Evolutionary conservation across 116 monocot species (phyloP), one percentile per base, ranked within the genome.

Genomic region (Iris pallida): DNA sequence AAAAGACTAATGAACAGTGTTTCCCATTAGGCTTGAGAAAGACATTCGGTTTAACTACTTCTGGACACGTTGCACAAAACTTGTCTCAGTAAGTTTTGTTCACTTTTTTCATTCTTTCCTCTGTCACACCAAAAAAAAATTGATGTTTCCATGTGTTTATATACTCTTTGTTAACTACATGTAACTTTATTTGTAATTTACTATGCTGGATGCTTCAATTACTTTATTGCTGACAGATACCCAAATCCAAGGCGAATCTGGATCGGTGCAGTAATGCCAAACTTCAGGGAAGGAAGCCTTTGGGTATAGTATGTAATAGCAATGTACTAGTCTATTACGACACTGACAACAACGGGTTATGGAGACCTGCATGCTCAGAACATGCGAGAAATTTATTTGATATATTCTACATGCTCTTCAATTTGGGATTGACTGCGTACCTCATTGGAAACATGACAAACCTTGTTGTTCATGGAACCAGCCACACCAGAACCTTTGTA

Each of bases 361-460:
- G 90, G 93, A 13, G 90, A 93, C 55, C 68, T 90, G 56, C 90
- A 94, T 76, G 87, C 86, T 40, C 80, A 78, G 61, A 94, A 94
- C 59, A 13, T 82, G 63, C 59, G 68, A 76, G 90, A 94, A 67
- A 94, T 89, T 56, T 86, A 14, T 87, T 85, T 72, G 80, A 73
- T 30, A 80, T 80, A 41, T 75, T 84, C 47, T 94, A 82, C 72
- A 89, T 94, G 93, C 59, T 94, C 8, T 94, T 94, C 71, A 90
- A 94, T 72, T 52, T 94, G 78, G 90, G 84, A 8, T 69, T 94
- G 47, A 86, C 90, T 30, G 80, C 93, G 55, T 90, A 94, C 65
- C 58, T 90, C 67, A 90, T 90, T 55, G 90, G 93, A 1, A 94
- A 94, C 64, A 94, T 94, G 90, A 90, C 93, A 55, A 89, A 94